Evolutionary conservation across 2,329 filamentous ascomycete species (phyloP).

Genomic region (Arthroderma sp.): DNA sequence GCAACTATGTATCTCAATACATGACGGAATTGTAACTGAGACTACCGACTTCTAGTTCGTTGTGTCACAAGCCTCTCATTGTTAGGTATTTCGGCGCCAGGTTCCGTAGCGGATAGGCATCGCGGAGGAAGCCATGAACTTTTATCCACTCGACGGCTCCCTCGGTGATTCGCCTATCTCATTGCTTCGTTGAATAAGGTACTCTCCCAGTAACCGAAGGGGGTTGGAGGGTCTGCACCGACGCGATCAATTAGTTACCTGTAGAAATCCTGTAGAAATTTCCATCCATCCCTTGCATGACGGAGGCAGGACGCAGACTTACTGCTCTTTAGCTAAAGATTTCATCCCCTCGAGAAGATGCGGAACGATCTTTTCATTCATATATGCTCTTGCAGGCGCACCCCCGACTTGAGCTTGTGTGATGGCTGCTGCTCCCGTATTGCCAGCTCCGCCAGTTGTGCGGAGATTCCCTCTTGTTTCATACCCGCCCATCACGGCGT

Average conservation of each 20-base stretch:
- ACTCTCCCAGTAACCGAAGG: conserved; percentile 56
- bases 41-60: too few species aligned
- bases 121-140: not conserved
- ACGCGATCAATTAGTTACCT: too few species aligned
- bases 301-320: conserved; percentile 22
- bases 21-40: too few species aligned
- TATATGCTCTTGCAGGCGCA: conserved; percentile 55
- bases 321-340: conserved; percentile 57
- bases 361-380: conserved; percentile 58
- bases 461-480: conserved; percentile 2
- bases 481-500: conserved; percentile 8
- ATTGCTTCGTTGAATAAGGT: conserved; percentile 52
- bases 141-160: conserved; percentile 4
- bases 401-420: conserved; percentile 45
- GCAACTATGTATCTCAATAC: too few species aligned
- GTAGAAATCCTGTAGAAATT: not conserved
- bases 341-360: conserved; percentile 64
- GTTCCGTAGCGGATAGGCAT: not conserved
- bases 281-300: not conserved
- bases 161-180: conserved; percentile 42
- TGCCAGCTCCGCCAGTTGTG: not conserved
- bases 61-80: too few species aligned
- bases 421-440: conserved; percentile 1
- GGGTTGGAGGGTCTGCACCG: conserved; percentile 50
- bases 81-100: too few species aligned